Conservation (phyloP, 2,329 filamentous ascomycete genomes). For the Mycosphaerelloides madeirae region DNA sequence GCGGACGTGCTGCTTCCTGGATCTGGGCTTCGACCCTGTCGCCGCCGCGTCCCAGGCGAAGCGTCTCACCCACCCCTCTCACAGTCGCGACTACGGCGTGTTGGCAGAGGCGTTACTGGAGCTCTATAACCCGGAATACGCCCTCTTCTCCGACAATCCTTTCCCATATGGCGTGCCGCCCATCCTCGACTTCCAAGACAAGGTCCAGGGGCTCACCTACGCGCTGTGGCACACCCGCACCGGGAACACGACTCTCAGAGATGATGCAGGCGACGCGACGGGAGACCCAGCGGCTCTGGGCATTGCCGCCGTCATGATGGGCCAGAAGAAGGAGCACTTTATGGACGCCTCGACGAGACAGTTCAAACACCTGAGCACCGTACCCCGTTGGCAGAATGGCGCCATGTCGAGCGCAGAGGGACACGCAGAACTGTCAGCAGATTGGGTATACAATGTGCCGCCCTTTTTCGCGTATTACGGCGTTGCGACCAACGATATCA, state of each 20-base stretch:
- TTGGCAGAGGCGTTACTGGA: conserved; percentile 40
- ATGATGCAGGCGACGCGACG: conserved; percentile 30
- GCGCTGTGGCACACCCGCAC: conserved; percentile 34
- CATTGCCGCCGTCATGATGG: conserved; percentile 43
- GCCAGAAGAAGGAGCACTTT: conserved; percentile 33
- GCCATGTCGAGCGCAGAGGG: conserved; percentile 47
- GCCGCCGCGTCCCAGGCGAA: conserved; percentile 7
- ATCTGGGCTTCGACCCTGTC: conserved; percentile 8
- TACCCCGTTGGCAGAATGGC: conserved; percentile 34
- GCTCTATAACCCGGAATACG: conserved; percentile 33
- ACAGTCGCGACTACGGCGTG: conserved; percentile 40
- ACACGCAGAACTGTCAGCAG: conserved; percentile 45
- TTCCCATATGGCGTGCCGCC: conserved; percentile 7
- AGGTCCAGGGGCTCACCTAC: conserved; percentile 18
- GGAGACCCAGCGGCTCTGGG: conserved; percentile 46
- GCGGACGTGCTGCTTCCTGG: too few relatives aligned
- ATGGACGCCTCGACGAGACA: conserved; percentile 39
- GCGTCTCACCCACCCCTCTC: conserved; percentile 3
- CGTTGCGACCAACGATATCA: conserved; percentile 35
- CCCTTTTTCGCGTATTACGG: conserved; percentile 47
- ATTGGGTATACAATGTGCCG: conserved; percentile 48
- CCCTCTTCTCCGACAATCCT: conserved; percentile 14
- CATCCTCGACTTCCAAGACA: conserved; percentile 1
- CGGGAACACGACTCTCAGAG: conserved; percentile 32
- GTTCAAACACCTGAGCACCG: conserved; percentile 37